phyloP scores from a whole-genome alignment of 2,329 filamentous ascomycete genomes.

The Fragosphaeria purpurea region DNA sequence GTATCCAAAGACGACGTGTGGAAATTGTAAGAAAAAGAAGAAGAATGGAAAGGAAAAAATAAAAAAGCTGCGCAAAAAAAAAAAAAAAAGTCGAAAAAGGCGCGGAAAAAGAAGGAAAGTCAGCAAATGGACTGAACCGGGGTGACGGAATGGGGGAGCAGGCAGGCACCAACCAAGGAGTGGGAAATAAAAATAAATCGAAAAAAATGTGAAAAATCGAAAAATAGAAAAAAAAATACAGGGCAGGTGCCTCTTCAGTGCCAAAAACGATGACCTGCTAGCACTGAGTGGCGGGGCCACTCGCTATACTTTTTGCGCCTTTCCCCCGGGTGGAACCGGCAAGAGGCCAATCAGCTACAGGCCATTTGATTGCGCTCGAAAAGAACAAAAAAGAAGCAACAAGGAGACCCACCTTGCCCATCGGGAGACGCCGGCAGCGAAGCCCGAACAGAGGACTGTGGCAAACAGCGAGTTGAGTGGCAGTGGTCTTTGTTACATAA shows the following conservation, averaged over 20 bases:
- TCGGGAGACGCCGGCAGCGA: conserved; percentile 13
- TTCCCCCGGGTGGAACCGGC: not conserved
- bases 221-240: no score
- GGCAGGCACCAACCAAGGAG: not conserved
- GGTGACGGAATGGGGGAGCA: conserved; percentile 1
- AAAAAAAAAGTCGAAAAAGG: conserved; percentile 1
- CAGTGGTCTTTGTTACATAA: not conserved
- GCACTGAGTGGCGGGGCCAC: no score
- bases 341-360: conserved; percentile 9
- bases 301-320: no score
- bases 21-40: not conserved
- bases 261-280: no score
- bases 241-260: no score
- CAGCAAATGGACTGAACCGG: not conserved
- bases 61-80: not conserved
- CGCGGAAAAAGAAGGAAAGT: not conserved
- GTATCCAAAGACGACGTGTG: not conserved
- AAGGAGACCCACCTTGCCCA: not conserved
- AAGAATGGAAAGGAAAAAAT: not conserved
- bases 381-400: no score
- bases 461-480: no score
- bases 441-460: not conserved
- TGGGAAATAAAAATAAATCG: no score
- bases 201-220: no score
- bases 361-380: no score